Evolutionary conservation across 352 stramenopile species (phyloP).

Genomic region (Globisporangium heterothallicum): DNA sequence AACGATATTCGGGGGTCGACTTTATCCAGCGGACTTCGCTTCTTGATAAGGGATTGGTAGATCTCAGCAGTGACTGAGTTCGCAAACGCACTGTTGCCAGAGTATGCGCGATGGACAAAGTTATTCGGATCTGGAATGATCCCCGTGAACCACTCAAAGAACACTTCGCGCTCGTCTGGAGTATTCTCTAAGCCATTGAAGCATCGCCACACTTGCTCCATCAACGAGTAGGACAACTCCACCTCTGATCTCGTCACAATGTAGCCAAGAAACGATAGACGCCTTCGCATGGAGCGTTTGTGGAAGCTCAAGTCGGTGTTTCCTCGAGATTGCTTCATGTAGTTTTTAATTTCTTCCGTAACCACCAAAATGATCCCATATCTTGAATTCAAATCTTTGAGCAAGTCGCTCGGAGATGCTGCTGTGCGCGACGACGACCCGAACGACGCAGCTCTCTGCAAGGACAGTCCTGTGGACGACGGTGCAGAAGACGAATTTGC

Average conservation of each 20-base stretch:
- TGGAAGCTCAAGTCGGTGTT: slow-evolving; percentile 4
- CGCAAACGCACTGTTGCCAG: slow-evolving; percentile 53
- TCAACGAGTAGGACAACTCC: slow-evolving; percentile 52
- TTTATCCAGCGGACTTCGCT: slow-evolving; percentile 10
- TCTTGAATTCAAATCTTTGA: slow-evolving; percentile 64
- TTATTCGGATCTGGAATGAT: slow-evolving; percentile 68
- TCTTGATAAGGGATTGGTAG: slow-evolving; percentile 38
- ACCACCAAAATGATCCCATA: slow-evolving; percentile 58
- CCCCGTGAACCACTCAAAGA: slow-evolving; percentile 70
- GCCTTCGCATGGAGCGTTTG: slow-evolving; percentile 25
- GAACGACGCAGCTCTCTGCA: slow-evolving; percentile 21
- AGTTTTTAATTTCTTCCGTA: slow-evolving; percentile 48
- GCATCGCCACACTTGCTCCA: slow-evolving; percentile 55
- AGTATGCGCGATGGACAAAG: slow-evolving; percentile 64
- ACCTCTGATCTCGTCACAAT: slow-evolving; percentile 71
- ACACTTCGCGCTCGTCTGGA: slow-evolving; percentile 38
- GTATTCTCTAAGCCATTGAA: slow-evolving; percentile 35
- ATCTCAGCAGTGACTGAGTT: slow-evolving; percentile 42
- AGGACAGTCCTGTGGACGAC: slow-evolving; percentile 31
- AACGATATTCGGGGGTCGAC: slow-evolving; percentile 26
- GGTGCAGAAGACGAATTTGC: slow-evolving; percentile 24
- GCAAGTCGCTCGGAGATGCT: slow-evolving; percentile 40
- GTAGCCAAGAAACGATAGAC: slow-evolving; percentile 71
- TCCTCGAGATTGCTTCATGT: slow-evolving; percentile 17
- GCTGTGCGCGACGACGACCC: slow-evolving; percentile 21